Evolutionary conservation across 108 stramenopile genomes (phyloP), one percentile per base, ranked within the genome.

Genomic region (Skeletonema tropicum): DNA sequence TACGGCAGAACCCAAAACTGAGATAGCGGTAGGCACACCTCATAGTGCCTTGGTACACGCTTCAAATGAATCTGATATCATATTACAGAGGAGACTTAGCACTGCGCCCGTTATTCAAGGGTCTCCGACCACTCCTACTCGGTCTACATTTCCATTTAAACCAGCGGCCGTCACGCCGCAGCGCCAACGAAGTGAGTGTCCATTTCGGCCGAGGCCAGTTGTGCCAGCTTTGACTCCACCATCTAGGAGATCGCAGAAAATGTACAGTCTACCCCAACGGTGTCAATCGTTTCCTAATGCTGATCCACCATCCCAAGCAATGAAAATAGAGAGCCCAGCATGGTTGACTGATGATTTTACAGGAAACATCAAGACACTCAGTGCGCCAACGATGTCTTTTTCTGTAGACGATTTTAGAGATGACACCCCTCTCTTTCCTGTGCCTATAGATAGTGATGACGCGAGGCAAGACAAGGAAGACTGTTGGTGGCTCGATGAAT

Each of bases 111-210:
- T 45, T n/a, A n/a, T 45, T n/a, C 42, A 2, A 45, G 42, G 42
- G 14, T 41, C 70, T 25, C 25, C 58, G n/a, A 17, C 69, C 11
- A 36, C 57, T 38, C 58, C 70, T 38, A 36, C 58, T 33, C 58
- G 70, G n/a, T 55, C 70, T 6, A 71, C 70, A 30, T 71, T 71
- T 60, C 70, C 70, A 60, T 71, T 60, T 59, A 71, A 71, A 55
- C 70, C 70, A 15, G 70, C 70, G 8, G 57, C 70, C 5, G 36
- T 55, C 9, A 55, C 58, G 36, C 32, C 57, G 4, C 57, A 26
- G 23, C 33, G 36, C 32, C 39, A 39, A 36, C 35, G 12, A 41
- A 38, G 11, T 21, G 57, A 60, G 35, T 66, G 25, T 3, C 39
- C 42, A 15, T 66, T 46, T 38, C 21, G 65, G 15, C 64, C 64